Evolutionary conservation across 2,329 filamentous ascomycete species (phyloP).

Genomic region (Monilinia fructigena): DNA sequence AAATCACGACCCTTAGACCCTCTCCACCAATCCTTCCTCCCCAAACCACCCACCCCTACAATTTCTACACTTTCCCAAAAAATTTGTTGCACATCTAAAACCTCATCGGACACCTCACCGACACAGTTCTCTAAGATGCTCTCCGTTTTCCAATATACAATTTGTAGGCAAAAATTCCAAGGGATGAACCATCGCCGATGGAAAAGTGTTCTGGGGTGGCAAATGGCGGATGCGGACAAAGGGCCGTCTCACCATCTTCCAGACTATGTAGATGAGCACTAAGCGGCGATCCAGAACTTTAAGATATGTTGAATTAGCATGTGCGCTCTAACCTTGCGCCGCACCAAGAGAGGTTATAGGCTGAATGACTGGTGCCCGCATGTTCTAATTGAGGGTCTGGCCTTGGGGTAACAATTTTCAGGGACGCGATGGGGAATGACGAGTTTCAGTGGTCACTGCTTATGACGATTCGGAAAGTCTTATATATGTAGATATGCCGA

Average conservation of each 20-base stretch:
- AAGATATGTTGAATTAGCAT: not conserved
- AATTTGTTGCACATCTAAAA: conserved; percentile 8
- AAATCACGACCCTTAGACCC: not conserved
- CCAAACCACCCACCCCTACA: too few species aligned
- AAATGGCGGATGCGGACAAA: conserved; percentile 12
- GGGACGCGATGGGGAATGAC: not conserved
- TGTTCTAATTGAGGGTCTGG: not conserved
- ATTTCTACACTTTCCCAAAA: not conserved
- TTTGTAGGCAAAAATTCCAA: not conserved
- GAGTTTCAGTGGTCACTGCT: not conserved
- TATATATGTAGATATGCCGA: not conserved
- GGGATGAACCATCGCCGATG: not conserved
- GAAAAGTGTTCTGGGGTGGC: not conserved
- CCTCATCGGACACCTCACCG: conserved; percentile 3
- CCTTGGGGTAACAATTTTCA: not conserved
- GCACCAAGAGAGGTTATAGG: not conserved
- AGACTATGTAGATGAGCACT: not conserved
- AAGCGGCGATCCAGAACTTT: conserved; percentile 1
- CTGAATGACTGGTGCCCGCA: not conserved
- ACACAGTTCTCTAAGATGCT: not conserved
- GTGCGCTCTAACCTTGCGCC: not conserved
- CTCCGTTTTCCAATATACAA: too few species aligned
- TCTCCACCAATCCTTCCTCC: not conserved
- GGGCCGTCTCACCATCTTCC: not conserved
- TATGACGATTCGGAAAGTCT: not conserved